phyloP scores from a whole-genome alignment of 2,329 filamentous ascomycete genomes.

The Herpotrichia juniperi region DNA sequence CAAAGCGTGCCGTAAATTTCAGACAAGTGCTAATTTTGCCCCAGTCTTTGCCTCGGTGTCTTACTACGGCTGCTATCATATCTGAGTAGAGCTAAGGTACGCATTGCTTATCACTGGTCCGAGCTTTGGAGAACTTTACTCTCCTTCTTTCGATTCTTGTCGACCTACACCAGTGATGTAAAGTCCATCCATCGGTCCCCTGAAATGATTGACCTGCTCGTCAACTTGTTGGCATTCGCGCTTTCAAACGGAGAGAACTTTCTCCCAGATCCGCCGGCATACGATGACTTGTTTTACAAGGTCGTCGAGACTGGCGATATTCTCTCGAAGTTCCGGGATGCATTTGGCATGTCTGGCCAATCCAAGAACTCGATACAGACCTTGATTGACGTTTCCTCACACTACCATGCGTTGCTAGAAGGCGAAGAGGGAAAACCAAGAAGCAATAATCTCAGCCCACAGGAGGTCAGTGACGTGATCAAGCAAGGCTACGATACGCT shows the following conservation, averaged over 20 bases:
- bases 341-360: slow-evolving; percentile 61
- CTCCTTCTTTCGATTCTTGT: slow-evolving; percentile 86
- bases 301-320: slow-evolving; percentile 89
- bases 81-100: slow-evolving; percentile 79
- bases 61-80: slow-evolving; percentile 83
- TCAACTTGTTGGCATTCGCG: slow-evolving; percentile 82
- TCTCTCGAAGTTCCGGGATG: slow-evolving; percentile 79
- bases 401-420: slow-evolving; percentile 85
- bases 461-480: slow-evolving; percentile 87
- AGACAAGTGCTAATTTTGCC: slow-evolving; percentile 5
- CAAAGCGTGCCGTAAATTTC: too few species aligned
- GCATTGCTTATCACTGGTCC: slow-evolving; percentile 90
- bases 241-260: slow-evolving; percentile 89
- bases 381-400: slow-evolving; percentile 78
- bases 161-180: slow-evolving; percentile 82
- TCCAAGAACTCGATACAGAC: slow-evolving; percentile 76
- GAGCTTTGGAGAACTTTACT: slow-evolving; percentile 91
- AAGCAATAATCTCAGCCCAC: slow-evolving; percentile 75
- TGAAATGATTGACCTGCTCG: slow-evolving; percentile 75
- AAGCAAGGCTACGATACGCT: slow-evolving; percentile 96
- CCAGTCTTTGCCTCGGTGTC: slow-evolving; percentile 76
- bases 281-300: slow-evolving; percentile 99
- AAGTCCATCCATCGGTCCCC: slow-evolving; percentile 71
- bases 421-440: slow-evolving; percentile 57
- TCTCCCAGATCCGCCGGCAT: slow-evolving; percentile 82